Evolutionary conservation across 164 flowering plant species (phyloP), one percentile per base, ranked within the genome.

Genomic region (Aristolochia californica): DNA sequence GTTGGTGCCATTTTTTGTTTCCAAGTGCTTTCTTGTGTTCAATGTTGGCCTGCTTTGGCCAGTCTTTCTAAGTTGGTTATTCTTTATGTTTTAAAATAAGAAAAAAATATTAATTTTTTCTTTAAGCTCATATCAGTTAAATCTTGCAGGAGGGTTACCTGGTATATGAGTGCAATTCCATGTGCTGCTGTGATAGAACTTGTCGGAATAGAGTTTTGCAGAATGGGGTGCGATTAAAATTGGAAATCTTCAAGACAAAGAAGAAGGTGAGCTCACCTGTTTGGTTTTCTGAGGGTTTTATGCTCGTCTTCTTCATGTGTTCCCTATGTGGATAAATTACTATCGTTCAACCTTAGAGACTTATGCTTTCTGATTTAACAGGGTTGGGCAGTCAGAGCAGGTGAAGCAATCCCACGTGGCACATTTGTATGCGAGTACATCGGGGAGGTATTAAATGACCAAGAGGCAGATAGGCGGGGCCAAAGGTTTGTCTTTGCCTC

Each of bases 371-470:
- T 66, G 27, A 25, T 38, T 63, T 61, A 16, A 63, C 85, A 94
- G 99, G 99, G 97, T 48, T 93, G 99, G 99, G 91, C 81, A 26
- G 82, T 94, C n/a, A 75, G 95, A 71, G 93, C 97, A 43, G 78
- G 82, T 43, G 88, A 89, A 73, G 66, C 80, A 62, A 84, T 94
- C 58, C 43, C 65, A 15, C 87, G 86, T 51, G 97, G 99, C 30
- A 77, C 82, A 21, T 94, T 94, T 74, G 72, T 94, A 24, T 90
- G 99, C 23, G 99, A 89, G 69, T 88, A 77, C 64, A 62, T 84
- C 26, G 97, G 97, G 45, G 94, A 88, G 72, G 83, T 88, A 67
- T 43, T 88, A 62, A 75, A 78, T 69, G 79, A 80, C 57, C 67
- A 72, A 51, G 91, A 85, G 67, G 86, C 89, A 48, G 76, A 72